Evolutionary conservation across 169 alveolate species (phyloP).

Genomic region (Plasmodium cynomolgi): DNA sequence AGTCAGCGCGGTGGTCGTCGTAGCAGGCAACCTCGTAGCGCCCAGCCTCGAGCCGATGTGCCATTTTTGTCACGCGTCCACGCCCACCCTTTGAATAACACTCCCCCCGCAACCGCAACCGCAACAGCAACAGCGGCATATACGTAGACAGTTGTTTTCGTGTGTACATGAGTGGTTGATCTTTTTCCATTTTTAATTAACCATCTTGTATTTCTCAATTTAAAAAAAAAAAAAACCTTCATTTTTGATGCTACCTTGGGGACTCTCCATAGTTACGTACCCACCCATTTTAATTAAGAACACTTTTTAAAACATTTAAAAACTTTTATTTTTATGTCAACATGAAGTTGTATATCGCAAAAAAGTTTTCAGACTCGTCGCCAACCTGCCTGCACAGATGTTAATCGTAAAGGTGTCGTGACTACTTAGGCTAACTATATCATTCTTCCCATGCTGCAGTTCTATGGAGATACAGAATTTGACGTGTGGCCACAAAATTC

Average conservation of each 20-base stretch:
- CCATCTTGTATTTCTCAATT: not conserved
- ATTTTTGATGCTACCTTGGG: not conserved
- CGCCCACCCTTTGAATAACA: not conserved
- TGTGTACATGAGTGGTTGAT: not conserved
- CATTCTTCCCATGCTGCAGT: not conserved
- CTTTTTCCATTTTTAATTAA: constrained; percentile 1
- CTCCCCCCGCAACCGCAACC: not conserved
- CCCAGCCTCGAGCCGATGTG: not conserved
- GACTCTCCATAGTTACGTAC: not conserved
- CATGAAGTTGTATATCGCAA: not conserved
- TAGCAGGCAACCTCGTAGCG: not conserved
- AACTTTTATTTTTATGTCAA: not conserved
- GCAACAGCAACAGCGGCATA: not conserved
- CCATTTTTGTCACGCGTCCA: not conserved
- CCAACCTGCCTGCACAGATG: not conserved
- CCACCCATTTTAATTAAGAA: not conserved
- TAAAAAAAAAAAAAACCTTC: not conserved
- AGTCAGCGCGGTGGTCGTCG: not conserved
- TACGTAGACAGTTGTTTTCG: constrained; percentile 1
- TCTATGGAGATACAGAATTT: not conserved
- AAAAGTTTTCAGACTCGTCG: not conserved
- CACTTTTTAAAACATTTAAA: not conserved
- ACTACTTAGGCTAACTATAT: not conserved
- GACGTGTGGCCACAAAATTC: not conserved
- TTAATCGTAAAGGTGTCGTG: not conserved